phyloP scores from a whole-genome alignment of 176 grass and related monocot genomes.

The Oryza glumipatula region DNA sequence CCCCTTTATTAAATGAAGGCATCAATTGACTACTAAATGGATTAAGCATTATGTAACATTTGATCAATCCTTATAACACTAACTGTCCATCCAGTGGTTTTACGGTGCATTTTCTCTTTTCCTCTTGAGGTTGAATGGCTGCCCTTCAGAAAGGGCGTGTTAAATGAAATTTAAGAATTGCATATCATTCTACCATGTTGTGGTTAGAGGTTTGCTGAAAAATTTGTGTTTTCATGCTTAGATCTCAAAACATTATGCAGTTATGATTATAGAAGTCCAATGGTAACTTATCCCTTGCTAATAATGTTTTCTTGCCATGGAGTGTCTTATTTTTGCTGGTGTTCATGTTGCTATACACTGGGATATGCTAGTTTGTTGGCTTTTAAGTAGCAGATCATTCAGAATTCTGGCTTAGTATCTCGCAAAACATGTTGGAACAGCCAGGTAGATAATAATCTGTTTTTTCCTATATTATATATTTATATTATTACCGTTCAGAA shows the following conservation, averaged over 20 bases:
- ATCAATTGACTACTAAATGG: slow-evolving; percentile 8
- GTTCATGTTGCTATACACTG: background rate
- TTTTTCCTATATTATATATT: background rate
- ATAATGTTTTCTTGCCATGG: background rate
- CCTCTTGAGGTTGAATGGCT: background rate
- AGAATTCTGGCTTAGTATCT: background rate
- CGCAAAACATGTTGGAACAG: background rate
- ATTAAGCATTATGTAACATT: background rate
- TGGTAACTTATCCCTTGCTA: background rate
- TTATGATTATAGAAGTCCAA: slow-evolving; percentile 11
- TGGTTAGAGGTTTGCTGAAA: background rate
- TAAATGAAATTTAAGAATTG: background rate
- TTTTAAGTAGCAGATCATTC: background rate
- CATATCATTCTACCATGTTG: background rate
- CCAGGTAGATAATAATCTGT: background rate
- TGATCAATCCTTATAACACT: background rate
- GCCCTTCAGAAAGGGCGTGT: background rate
- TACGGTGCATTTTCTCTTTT: background rate
- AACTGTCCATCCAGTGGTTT: background rate
- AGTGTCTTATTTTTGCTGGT: background rate
- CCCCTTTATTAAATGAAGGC: background rate
- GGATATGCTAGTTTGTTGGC: background rate
- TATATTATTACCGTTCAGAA: background rate
- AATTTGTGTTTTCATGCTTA: background rate
- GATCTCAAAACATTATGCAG: background rate